Percentiles rank a stretch among this genome's conserved stretches.
Evolutionary conservation across 108 stramenopile species (phyloP).

Genomic region (Nannochloropsis salina): DNA sequence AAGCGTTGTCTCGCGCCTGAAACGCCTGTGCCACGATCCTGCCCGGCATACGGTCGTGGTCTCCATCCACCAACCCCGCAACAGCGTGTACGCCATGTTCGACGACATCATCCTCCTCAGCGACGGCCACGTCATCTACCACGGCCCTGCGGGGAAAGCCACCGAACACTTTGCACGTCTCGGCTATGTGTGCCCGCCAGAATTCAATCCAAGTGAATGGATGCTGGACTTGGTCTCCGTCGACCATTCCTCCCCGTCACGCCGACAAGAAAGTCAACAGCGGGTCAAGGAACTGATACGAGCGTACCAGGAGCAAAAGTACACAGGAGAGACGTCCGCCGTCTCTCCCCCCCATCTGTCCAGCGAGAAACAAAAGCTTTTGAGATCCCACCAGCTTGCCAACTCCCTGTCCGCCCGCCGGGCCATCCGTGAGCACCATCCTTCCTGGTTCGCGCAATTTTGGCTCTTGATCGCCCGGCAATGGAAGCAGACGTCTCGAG

Average conservation of each 20-base stretch:
- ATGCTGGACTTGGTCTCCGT: not conserved
- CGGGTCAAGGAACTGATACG: not conserved
- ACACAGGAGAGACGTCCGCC: not conserved
- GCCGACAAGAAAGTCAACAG: not conserved
- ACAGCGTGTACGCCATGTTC: conserved; percentile 65
- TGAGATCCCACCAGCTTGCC: not conserved
- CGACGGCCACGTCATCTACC: conserved; percentile 47
- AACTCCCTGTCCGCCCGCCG: not conserved
- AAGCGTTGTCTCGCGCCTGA: conserved; percentile 46
- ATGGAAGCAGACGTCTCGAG: conserved; percentile 3
- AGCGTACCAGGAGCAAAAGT: not conserved
- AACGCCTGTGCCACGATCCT: not conserved
- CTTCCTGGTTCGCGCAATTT: conserved; percentile 16
- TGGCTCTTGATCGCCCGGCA: not conserved
- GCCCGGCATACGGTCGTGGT: conserved; percentile 42
- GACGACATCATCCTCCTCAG: conserved; percentile 64
- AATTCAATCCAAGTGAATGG: conserved; percentile 44
- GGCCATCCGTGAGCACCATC: not conserved
- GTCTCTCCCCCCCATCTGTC: not conserved
- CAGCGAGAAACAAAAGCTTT: not conserved
- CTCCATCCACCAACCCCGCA: conserved; percentile 73
- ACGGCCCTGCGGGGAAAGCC: conserved; percentile 40
- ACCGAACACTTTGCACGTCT: conserved; percentile 34
- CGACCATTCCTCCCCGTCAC: not conserved
- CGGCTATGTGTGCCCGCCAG: conserved; percentile 38